Evolutionary conservation across 1,284 basidiomycete genomes (phyloP).

Genomic region (Athelia psychrophila): DNA sequence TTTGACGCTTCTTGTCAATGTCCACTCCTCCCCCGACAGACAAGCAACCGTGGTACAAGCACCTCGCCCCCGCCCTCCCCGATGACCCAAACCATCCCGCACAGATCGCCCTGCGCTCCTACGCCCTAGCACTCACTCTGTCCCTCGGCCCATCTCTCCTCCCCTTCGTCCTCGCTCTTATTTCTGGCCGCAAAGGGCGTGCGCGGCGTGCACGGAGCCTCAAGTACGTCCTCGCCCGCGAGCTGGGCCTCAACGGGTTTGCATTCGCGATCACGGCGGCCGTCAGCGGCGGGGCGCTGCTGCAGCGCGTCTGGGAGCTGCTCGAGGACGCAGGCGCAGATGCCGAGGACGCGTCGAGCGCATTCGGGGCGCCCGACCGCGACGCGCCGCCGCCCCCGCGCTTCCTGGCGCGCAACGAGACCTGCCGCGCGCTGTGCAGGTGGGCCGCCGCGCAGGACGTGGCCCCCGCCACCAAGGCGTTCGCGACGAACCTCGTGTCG

Average conservation of each 20-base stretch:
- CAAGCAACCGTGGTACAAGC: constrained; percentile 15
- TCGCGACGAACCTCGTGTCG: constrained; percentile 55
- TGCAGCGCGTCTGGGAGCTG: constrained; percentile 44
- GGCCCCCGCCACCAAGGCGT: constrained; percentile 41
- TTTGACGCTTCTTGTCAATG: too few species aligned
- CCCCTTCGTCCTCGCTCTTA: constrained; percentile 40
- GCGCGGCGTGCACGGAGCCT: constrained; percentile 25
- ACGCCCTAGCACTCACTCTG: constrained; percentile 62
- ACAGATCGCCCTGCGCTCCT: constrained; percentile 64
- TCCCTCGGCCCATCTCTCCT: constrained; percentile 61
- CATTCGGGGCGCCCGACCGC: not conserved
- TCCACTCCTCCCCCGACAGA: not conserved
- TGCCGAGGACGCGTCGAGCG: not conserved
- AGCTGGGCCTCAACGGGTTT: constrained; percentile 60
- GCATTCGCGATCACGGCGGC: constrained; percentile 63
- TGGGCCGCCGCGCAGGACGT: not conserved
- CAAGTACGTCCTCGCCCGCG: constrained; percentile 44
- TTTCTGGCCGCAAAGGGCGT: constrained; percentile 13
- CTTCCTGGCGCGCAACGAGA: not conserved
- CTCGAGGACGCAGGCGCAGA: constrained; percentile 22
- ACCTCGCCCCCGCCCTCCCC: not conserved
- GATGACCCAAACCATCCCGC: constrained; percentile 41
- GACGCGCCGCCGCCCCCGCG: not conserved
- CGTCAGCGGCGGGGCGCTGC: constrained; percentile 56
- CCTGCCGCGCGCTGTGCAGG: not conserved